Percentiles rank a stretch among this genome's conserved stretches.
phyloP scores from a whole-genome alignment of 1,284 basidiomycete genomes.

The Sporisorium exsertum region DNA sequence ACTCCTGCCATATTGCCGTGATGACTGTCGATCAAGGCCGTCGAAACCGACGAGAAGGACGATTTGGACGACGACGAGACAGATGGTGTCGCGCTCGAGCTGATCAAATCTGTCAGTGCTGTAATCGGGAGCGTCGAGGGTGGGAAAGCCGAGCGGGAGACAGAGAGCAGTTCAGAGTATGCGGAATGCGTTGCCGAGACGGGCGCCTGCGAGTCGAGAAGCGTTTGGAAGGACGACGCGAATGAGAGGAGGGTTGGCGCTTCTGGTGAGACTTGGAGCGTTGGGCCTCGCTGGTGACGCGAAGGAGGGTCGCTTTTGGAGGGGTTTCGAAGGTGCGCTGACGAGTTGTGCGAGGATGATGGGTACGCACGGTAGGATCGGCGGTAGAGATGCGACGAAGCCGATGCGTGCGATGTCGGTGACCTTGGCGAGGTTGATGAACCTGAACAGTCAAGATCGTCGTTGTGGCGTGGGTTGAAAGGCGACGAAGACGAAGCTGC shows the following conservation, averaged over 20 bases:
- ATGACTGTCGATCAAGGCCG: conserved; percentile 6
- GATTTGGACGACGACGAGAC: conserved; percentile 30
- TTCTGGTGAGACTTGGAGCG: conserved; percentile 12
- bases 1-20: conserved; percentile 7
- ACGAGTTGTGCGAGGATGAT: not conserved
- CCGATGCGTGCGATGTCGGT: not conserved
- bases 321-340: not conserved
- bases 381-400: not conserved
- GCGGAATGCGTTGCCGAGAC: conserved; percentile 39
- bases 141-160: conserved; percentile 29
- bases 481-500: conserved; percentile 5
- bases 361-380: not conserved
- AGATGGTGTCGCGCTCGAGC: conserved; percentile 18
- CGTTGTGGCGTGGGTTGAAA: not conserved
- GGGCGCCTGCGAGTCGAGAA: conserved; percentile 44
- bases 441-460: not conserved
- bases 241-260: conserved; percentile 30
- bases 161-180: conserved; percentile 44
- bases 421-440: not conserved
- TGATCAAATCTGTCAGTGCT: conserved; percentile 22
- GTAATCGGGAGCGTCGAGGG: conserved; percentile 42
- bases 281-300: not conserved
- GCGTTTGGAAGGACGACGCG: conserved; percentile 40
- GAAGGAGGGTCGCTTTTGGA: not conserved
- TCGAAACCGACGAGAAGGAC: conserved; percentile 38